These are phyloP conservation scores for Coemansia sp. DNA, from an alignment of 371 early-diverging fungal genomes.

Conservation along the genomic window DNA sequence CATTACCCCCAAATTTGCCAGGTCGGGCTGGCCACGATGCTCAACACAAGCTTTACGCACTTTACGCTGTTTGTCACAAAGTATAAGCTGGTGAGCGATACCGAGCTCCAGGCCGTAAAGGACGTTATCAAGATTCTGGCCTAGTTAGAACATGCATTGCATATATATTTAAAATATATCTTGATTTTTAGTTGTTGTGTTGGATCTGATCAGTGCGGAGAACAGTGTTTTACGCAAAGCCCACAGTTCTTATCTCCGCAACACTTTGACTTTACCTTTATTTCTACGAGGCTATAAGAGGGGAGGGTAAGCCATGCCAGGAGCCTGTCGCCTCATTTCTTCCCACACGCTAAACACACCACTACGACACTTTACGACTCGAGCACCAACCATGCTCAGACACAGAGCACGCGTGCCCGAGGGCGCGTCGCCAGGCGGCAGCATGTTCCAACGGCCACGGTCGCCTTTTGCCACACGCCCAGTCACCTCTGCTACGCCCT, in stretches of 20 bases:
- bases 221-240: too few species aligned
- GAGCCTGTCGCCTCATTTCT: not conserved
- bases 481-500: not conserved
- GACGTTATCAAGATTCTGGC: conserved; percentile 49
- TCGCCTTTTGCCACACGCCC: not conserved
- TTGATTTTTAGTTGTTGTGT: too few species aligned
- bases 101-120: conserved; percentile 50
- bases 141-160: not conserved
- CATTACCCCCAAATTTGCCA: conserved; percentile 69
- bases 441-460: not conserved
- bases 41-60: conserved; percentile 88
- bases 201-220: too few species aligned
- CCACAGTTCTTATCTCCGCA: too few species aligned
- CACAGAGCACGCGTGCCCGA: not conserved
- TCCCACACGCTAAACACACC: not conserved
- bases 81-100: conserved; percentile 65
- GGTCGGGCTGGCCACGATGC: conserved; percentile 75
- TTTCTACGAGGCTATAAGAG: too few species aligned
- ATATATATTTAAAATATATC: not conserved
- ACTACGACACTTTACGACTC: not conserved
- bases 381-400: not conserved
- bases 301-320: not conserved
- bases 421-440: conserved; percentile 5
- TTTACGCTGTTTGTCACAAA: conserved; percentile 81
- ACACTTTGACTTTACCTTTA: too few species aligned